Evolutionary conservation across 1,284 basidiomycete genomes (phyloP).

Genomic region (Vanrija sp.): DNA sequence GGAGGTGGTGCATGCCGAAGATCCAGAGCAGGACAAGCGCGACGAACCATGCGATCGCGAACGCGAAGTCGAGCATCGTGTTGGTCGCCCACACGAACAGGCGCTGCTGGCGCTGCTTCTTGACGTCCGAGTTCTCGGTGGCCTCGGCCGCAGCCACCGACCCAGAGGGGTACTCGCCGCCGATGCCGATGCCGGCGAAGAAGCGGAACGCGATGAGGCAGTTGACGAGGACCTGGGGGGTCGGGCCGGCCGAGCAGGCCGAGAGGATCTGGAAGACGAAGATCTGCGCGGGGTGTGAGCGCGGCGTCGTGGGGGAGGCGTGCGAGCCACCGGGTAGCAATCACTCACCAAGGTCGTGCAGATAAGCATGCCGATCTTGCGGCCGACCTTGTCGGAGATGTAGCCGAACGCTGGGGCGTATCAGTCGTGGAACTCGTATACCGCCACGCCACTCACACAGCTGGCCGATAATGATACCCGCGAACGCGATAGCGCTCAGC

Average conservation of each 20-base stretch:
- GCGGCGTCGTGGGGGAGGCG: constrained; percentile 50
- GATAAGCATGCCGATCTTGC: constrained; percentile 50
- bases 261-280: constrained; percentile 74
- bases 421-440: background rate
- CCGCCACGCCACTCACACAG: constrained; percentile 17
- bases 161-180: constrained; percentile 87
- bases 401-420: constrained; percentile 52
- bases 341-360: constrained; percentile 52
- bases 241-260: constrained; percentile 47
- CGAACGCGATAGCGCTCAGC: constrained; percentile 65
- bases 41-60: constrained; percentile 72
- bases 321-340: too few relatives aligned
- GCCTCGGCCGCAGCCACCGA: constrained; percentile 88
- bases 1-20: constrained; percentile 71
- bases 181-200: constrained; percentile 67
- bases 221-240: constrained; percentile 59
- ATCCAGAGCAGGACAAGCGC: constrained; percentile 83
- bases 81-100: constrained; percentile 68
- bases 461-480: constrained; percentile 71
- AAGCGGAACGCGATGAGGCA: constrained; percentile 81
- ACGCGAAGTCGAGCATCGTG: constrained; percentile 84
- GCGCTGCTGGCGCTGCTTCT: constrained; percentile 72
- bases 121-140: constrained; percentile 68
- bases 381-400: constrained; percentile 77
- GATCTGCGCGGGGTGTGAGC: constrained; percentile 46